These are phyloP conservation scores for Phytophthora citricola DNA, from an alignment of 352 stramenopile genomes.

Conservation along the genomic window DNA sequence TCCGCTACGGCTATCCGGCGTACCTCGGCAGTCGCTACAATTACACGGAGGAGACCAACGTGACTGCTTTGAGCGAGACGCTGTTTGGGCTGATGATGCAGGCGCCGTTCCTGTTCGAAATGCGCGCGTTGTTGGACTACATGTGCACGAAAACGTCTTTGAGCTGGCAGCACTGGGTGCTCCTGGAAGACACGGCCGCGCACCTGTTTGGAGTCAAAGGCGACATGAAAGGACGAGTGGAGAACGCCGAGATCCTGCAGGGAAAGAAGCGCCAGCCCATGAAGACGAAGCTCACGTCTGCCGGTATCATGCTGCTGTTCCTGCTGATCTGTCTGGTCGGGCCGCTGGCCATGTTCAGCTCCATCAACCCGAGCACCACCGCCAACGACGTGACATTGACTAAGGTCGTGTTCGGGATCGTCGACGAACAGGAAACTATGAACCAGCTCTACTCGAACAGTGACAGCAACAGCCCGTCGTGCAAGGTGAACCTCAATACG, in stretches of 20 bases:
- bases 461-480: slow-evolving; percentile 77
- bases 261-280: slow-evolving; percentile 83
- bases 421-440: slow-evolving; percentile 77
- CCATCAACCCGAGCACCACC: slow-evolving; percentile 84
- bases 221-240: slow-evolving; percentile 75
- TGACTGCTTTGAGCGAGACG: slow-evolving; percentile 62
- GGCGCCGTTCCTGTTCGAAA: slow-evolving; percentile 89
- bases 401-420: slow-evolving; percentile 72
- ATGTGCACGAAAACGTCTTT: slow-evolving; percentile 88
- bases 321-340: slow-evolving; percentile 80
- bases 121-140: slow-evolving; percentile 87
- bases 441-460: slow-evolving; percentile 79
- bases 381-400: slow-evolving; percentile 72
- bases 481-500: slow-evolving; percentile 62
- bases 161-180: slow-evolving; percentile 80
- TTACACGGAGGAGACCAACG: slow-evolving; percentile 56
- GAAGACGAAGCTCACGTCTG: slow-evolving; percentile 65
- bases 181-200: slow-evolving; percentile 84
- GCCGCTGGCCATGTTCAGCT: slow-evolving; percentile 85
- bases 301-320: slow-evolving; percentile 82
- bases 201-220: slow-evolving; percentile 84
- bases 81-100: slow-evolving; percentile 81
- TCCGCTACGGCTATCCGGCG: slow-evolving; percentile 87
- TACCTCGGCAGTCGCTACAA: slow-evolving; percentile 88
- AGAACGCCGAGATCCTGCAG: slow-evolving; percentile 74